Conservation (phyloP, 176 grass and related monocot genomes). For the Thinopyrum elongatum region DNA sequence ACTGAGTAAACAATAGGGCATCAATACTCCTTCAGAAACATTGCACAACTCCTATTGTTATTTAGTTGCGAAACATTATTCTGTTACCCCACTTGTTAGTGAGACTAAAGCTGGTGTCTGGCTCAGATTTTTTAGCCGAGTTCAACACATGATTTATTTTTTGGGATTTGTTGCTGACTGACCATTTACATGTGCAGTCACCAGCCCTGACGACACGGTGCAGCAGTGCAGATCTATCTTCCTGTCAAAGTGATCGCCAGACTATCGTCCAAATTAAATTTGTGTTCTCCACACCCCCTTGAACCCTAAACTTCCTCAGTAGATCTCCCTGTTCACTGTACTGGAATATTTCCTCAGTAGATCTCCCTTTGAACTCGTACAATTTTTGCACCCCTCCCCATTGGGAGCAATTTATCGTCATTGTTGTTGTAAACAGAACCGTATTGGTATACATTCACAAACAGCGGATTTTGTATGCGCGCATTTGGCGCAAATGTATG, state of each 20-base stretch:
- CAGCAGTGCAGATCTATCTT: constrained; percentile 81
- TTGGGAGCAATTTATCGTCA: too few relatives aligned
- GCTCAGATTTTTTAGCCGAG: not conserved
- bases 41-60: not conserved
- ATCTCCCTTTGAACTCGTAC: too few relatives aligned
- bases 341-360: not conserved
- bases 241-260: constrained; percentile 59
- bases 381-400: too few relatives aligned
- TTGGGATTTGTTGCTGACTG: not conserved
- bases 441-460: too few relatives aligned
- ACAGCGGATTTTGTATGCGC: too few relatives aligned
- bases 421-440: too few relatives aligned
- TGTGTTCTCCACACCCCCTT: not conserved
- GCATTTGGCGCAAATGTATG: too few relatives aligned
- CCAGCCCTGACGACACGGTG: constrained; percentile 76
- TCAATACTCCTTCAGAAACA: not conserved
- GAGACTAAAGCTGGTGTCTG: not conserved
- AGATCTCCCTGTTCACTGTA: too few relatives aligned
- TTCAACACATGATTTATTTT: not conserved
- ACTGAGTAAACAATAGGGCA: not conserved
- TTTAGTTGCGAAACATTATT: not conserved
- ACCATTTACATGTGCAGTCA: constrained; percentile 53
- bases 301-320: too few relatives aligned
- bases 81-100: not conserved
- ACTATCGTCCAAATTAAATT: not conserved